Conservation (phyloP, 2,329 filamentous ascomycete species). For the Colletotrichum sp. region DNA sequence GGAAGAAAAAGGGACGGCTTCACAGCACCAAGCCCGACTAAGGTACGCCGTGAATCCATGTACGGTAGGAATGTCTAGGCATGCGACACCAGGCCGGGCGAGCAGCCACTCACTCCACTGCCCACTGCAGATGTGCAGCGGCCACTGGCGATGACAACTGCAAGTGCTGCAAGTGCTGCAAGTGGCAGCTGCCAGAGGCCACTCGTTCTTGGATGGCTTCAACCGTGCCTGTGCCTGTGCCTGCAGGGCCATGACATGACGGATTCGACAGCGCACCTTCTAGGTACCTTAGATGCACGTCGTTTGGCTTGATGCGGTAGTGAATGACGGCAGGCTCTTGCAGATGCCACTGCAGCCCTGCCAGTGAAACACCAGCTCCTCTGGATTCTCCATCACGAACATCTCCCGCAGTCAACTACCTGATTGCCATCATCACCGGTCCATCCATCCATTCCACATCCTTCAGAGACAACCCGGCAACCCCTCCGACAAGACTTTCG, state of each 20-base stretch:
- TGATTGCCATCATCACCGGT: background rate
- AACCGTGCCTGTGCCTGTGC: background rate
- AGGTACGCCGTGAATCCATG: background rate
- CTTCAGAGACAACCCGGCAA: conserved; percentile 5
- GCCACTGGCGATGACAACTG: background rate
- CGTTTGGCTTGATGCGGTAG: background rate
- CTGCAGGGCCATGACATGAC: background rate
- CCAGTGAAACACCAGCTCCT: background rate
- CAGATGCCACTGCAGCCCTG: background rate
- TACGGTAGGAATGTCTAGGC: background rate
- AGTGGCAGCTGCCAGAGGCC: conserved; percentile 6
- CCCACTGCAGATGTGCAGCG: background rate
- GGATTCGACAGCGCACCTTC: background rate
- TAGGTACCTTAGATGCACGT: background rate
- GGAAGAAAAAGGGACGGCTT: background rate
- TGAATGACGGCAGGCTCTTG: background rate
- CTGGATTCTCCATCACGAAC: background rate
- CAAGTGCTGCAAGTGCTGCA: background rate
- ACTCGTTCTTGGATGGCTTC: background rate
- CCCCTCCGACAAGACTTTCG: background rate
- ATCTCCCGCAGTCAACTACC: background rate
- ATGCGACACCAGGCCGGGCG: background rate
- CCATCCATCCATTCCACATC: background rate
- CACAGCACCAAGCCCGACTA: background rate
- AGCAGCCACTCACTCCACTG: background rate